Evolutionary conservation across 768 basidiomycete genomes (phyloP), one percentile per base, ranked within the genome.

Genomic region (Boletus tomentosulus): DNA sequence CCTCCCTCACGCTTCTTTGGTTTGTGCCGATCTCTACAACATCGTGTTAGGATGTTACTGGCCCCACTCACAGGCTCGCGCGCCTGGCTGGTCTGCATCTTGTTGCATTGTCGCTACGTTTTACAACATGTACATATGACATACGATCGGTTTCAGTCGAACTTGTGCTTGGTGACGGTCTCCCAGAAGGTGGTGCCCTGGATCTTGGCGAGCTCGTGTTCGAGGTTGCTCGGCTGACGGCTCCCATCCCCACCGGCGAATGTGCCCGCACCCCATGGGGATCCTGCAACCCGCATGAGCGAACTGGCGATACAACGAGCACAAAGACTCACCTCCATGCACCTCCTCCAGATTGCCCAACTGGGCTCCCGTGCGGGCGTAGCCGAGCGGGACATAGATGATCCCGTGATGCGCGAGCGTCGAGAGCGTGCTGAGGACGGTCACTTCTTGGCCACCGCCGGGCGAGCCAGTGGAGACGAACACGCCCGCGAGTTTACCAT

Each of bases 251-350:
- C 34, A 1, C 66, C 75, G 22, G 83, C 77, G 50, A 76, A 76
- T 8, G 84, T 80, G 24, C 85, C 86, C n/a, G 89, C 85, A 48
- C 89, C 89, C 81, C 83, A 92, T 12, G 89, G 82, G 6, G 86
- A 85, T 25, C 86, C 86, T 85, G 49, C 44, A 16, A 37, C n/a
- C 19, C 19, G 9, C 19, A 1, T 22, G 19, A 39, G 38, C 38
- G 47, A 46, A 12, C 35, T 6, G 6, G 12, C 30, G 24, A 25
- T 1, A 45, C 22, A 34, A 24, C 11, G 4, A 38, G 7, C 24
- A 35, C 7, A 10, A 19, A 28, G 7, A 56, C 27, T 12, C 60
- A 82, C 84, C 85, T 60, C 85, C 85, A 54, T 77, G 83, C n/a
- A 74, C 74, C 62, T 83, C 81, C 1, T 35, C 45, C 28, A 84